These are phyloP conservation scores for Corchorus olitorius DNA, from an alignment of 345 rosid genomes.

Conservation along the genomic window DNA sequence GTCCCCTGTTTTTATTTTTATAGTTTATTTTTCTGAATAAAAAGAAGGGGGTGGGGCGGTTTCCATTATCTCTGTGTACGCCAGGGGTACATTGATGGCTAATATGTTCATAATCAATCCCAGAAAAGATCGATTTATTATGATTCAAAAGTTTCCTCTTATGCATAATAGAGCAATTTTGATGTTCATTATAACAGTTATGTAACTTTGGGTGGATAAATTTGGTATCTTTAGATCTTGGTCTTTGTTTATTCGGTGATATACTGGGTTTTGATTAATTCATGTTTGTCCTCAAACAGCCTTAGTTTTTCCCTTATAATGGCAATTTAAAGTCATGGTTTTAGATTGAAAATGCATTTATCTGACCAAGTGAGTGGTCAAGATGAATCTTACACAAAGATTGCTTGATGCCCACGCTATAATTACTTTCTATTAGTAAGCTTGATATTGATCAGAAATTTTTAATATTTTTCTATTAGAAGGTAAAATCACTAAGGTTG, in stretches of 20 bases:
- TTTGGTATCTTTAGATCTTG: neutral
- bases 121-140: neutral
- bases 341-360: constrained; percentile 2
- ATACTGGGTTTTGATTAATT: neutral
- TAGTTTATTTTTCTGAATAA: neutral
- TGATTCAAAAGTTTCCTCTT: neutral
- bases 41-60: no score
- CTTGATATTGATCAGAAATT: neutral
- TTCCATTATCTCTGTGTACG: neutral
- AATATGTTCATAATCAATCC: neutral
- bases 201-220: neutral
- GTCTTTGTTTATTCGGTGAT: neutral
- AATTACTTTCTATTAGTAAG: neutral
- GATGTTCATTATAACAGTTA: neutral
- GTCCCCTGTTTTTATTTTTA: neutral
- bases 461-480: neutral
- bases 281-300: neutral
- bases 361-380: neutral
- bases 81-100: neutral
- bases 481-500: neutral
- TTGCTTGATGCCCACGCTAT: neutral
- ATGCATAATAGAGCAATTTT: neutral
- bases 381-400: neutral
- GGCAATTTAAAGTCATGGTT: neutral
- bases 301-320: neutral